Base-by-base conservation (phyloP, 495 filamentous ascomycete genomes). In the Trypethelium eluteriae region DNA sequence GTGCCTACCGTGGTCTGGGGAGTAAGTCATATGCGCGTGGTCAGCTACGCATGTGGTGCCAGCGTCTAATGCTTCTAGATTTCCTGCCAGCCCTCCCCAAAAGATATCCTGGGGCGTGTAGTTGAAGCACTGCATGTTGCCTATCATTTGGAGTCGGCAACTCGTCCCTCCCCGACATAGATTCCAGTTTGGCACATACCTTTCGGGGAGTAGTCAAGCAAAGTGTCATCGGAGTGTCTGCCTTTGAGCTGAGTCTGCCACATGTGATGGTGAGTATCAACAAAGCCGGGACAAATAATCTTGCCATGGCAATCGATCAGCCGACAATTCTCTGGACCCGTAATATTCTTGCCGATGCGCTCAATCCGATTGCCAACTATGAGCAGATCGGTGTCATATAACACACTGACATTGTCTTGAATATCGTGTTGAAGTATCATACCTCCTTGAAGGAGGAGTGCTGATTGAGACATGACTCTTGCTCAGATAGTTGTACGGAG, bases 221-320 rank as follows among this genome's bases (percentile, higher is more conserved):
- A 12, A 1, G 38, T 38, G 10, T 63, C 32, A 35, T 63, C 38
- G 12, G 62, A 32, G 38, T 63, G 62, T 18, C 62, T 34, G 12
- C 62, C 62, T 41, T 41, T 36, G 6, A 63, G 62, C 34, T 36
- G 38, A 41, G 62, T 63, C 11, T 50, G 38, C 63, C 63, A 65
- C 25, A 65, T 12, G 35, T 65, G 63, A 39, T 65, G 63, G 47
- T 65, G 63, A 50, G 63, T 65, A 65, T 65, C 63, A 34, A 65
- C 36, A 34, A 65, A 65, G 32, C 63, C 63, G 14, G 63, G 63
- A 65, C 39, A 25, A 12, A 65, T 32, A 2, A 65, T 38, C 39
- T 65, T 65, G 39, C 59, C 32, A 6, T 10, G 14, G 32, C 63
- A 65, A 36, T 65, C 39, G 12, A 65, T 18, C 5, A 63, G 9